These are phyloP conservation scores for Chimonanthus praecox DNA, from an alignment of 164 flowering plant species.

Conservation along the genomic window DNA sequence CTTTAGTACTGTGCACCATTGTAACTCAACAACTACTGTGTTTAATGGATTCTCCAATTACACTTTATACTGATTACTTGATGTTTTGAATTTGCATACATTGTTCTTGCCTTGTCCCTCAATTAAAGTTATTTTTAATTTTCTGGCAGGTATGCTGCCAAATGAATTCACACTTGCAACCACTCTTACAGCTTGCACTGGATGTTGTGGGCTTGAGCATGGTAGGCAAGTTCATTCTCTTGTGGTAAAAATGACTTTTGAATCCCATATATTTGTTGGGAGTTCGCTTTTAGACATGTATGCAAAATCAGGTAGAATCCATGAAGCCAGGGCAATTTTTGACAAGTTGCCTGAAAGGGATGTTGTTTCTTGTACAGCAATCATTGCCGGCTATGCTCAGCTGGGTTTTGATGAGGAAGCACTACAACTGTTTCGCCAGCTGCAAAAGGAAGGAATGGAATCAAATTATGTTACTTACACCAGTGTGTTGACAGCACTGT, in stretches of 20 bases:
- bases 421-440: conserved; percentile 19
- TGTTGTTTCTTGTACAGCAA: conserved; percentile 34
- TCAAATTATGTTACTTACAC: conserved; percentile 32
- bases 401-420: conserved; percentile 30
- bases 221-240: conserved; percentile 29
- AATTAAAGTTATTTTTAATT: background rate
- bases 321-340: conserved; percentile 24
- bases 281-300: conserved; percentile 35
- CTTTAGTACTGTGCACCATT: too few species aligned
- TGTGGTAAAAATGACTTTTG: conserved; percentile 16
- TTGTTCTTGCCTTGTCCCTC: background rate
- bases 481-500: conserved; percentile 26
- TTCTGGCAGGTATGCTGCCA: conserved; percentile 19
- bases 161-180: conserved; percentile 31
- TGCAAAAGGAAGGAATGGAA: conserved; percentile 24
- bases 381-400: conserved; percentile 29
- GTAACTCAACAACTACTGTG: too few species aligned
- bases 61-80: background rate
- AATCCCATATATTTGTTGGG: conserved; percentile 24
- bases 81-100: background rate
- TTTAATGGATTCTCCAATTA: background rate
- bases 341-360: conserved; percentile 20
- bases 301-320: conserved; percentile 26
- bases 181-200: conserved; percentile 23
- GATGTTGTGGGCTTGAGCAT: conserved; percentile 14